Evolutionary conservation across 345 rosid species (phyloP), one percentile per base, ranked within the genome.

Genomic region (Mercurialis annua): DNA sequence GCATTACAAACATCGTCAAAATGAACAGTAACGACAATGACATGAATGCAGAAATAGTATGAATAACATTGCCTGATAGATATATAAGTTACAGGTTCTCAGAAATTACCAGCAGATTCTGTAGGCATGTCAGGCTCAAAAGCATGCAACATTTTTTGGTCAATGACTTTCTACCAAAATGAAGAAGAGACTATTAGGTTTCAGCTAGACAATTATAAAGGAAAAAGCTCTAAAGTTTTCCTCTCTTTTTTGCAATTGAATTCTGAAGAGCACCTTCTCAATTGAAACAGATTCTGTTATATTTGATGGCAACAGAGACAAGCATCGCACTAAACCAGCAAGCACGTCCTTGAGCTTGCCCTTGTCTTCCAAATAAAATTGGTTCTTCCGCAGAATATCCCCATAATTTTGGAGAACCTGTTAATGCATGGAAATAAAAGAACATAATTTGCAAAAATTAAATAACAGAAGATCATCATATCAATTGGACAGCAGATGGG

Each of bases 371-470:
- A 82, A 78, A 75, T 83, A 77, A 53, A 85, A 85, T 64, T 84
- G 92, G 66, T 81, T 84, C 42, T 84, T 84, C 77, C 67, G 80
- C 64, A 94, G 76, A 58, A 90, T 80, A 77, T 84, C 84, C 60
- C 82, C 86, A 82, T 85, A 94, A 77, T 81, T 86, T 76, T 85
- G 88, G 56, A 94, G 89, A 79, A 94, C 77, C 99, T 94, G 78
- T 63, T 53, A 52, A 44, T 20, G 47, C 49, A 62, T 70, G 24
- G 24, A 51, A 50, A 58, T 42, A 8, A 59, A 69, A 55, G 44
- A 68, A 62, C 50, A 68, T 56, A n/a, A 68, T 18, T 54, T 52
- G 52, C 16, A 64, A 5, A 65, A 3, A 64, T 42, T 48, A 60
- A 10, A 27, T 38, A 36, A 23, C 21, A 20, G 33, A 54, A 47